Conservation (phyloP, 257 asterid species). For the Solanum appendiculatum region DNA sequence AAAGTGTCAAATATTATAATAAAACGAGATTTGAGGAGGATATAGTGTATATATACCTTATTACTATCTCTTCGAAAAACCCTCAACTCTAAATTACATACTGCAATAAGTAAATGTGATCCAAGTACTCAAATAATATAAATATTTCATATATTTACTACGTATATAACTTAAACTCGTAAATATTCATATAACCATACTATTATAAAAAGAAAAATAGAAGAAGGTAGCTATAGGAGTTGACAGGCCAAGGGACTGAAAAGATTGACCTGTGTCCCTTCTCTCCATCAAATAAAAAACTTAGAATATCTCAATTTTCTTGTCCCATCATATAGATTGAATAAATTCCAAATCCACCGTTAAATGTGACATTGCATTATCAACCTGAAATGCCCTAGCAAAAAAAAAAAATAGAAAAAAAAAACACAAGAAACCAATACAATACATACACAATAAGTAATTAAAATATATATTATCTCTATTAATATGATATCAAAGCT, state of each 20-base stretch:
- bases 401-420: too few species aligned
- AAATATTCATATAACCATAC: neutral
- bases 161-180: neutral
- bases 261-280: conserved; percentile 71
- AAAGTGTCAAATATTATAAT: neutral
- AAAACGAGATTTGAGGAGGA: fast-evolving
- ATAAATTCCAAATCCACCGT: conserved; percentile 7
- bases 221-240: conserved; percentile 8
- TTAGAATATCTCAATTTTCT: conserved; percentile 16
- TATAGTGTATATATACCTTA: fast-evolving
- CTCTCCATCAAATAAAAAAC: conserved; percentile 25
- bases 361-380: conserved; percentile 6
- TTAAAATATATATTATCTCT: neutral
- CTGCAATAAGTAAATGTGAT: neutral
- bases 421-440: neutral
- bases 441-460: neutral
- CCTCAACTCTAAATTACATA: fast-evolving
- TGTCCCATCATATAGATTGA: conserved; percentile 21
- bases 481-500: neutral
- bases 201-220: neutral
- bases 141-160: neutral
- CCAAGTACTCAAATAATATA: fast-evolving
- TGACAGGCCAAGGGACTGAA: conserved; percentile 52
- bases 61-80: fast-evolving
- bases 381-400: conserved; percentile 15